Evolutionary conservation across 2,329 filamentous ascomycete genomes (phyloP).

Genomic region (Catunica adiposa): DNA sequence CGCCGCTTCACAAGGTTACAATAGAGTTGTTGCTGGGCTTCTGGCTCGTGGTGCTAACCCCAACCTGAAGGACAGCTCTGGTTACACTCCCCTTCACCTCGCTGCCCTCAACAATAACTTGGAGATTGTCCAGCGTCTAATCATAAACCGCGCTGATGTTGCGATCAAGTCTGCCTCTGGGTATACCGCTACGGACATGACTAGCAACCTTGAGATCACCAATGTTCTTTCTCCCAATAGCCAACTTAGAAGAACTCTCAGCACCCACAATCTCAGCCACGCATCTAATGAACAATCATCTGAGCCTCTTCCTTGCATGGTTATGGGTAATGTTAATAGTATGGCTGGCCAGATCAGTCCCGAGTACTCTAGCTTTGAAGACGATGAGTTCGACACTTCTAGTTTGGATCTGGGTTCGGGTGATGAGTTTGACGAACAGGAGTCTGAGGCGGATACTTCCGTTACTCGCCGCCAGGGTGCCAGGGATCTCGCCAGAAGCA

Average conservation of each 20-base stretch:
- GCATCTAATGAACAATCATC: slow-evolving; percentile 9
- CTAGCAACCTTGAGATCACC: slow-evolving; percentile 1
- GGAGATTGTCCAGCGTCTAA: slow-evolving; percentile 59
- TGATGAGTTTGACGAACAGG: slow-evolving; percentile 21
- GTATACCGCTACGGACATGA: slow-evolving; percentile 10
- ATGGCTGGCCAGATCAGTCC: slow-evolving; percentile 15
- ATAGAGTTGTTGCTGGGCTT: slow-evolving; percentile 59
- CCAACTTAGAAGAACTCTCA: slow-evolving; percentile 13
- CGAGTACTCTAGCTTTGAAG: slow-evolving; percentile 31
- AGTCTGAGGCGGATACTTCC: background rate
- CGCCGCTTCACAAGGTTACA: slow-evolving; percentile 57
- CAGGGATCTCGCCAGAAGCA: slow-evolving; percentile 5
- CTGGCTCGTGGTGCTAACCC: slow-evolving; percentile 63
- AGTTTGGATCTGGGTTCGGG: slow-evolving; percentile 21
- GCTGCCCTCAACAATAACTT: slow-evolving; percentile 60
- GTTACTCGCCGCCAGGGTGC: background rate
- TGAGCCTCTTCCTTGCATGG: slow-evolving; percentile 11
- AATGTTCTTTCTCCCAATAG: slow-evolving; percentile 12
- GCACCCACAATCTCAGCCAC: slow-evolving; percentile 8
- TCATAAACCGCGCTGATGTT: slow-evolving; percentile 57
- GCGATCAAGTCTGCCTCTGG: slow-evolving; percentile 31
- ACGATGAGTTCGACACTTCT: slow-evolving; percentile 27
- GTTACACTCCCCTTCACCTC: slow-evolving; percentile 69
- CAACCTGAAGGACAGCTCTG: slow-evolving; percentile 58
- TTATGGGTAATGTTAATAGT: background rate